Conservation (phyloP, 257 asterid species). For the Fraxinus cuspidata region DNA sequence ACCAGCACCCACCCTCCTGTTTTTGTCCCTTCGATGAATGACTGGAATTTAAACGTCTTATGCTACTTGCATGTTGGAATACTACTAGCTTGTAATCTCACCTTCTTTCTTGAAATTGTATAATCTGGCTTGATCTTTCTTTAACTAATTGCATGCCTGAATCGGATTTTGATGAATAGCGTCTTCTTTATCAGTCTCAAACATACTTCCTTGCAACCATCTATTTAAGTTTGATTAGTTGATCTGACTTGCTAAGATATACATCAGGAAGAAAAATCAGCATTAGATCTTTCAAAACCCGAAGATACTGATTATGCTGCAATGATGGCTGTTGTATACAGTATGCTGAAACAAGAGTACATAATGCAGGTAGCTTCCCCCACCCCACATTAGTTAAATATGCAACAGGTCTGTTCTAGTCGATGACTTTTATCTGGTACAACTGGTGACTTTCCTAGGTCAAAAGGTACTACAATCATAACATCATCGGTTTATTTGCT, state of each 20-base stretch:
- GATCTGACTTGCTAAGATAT: background rate
- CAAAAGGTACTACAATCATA: background rate
- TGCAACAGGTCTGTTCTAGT: background rate
- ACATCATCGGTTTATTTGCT: background rate
- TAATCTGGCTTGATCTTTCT: background rate
- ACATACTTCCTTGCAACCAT: background rate
- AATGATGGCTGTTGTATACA: conserved; percentile 60
- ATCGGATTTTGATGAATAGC: background rate
- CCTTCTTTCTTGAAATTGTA: background rate
- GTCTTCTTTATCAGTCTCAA: background rate
- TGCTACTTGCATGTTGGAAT: background rate
- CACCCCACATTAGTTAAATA: background rate
- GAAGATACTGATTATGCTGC: conserved; percentile 52
- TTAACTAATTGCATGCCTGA: background rate
- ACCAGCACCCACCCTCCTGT: background rate
- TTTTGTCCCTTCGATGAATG: background rate
- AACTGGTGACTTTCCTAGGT: background rate
- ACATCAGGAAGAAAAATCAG: conserved; percentile 38
- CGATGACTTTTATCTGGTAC: background rate
- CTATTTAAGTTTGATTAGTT: background rate
- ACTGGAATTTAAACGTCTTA: background rate
- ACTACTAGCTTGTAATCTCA: background rate
- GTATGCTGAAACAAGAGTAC: conserved; percentile 77
- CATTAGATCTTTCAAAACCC: conserved; percentile 37
- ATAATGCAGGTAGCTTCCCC: conserved; percentile 69